A percentile compares a stretch with the other conserved stretches of the same genome.
These are phyloP conservation scores for Microdochium trichocladiopsis DNA, from an alignment of 2,329 filamentous ascomycete species.

Conservation along the genomic window DNA sequence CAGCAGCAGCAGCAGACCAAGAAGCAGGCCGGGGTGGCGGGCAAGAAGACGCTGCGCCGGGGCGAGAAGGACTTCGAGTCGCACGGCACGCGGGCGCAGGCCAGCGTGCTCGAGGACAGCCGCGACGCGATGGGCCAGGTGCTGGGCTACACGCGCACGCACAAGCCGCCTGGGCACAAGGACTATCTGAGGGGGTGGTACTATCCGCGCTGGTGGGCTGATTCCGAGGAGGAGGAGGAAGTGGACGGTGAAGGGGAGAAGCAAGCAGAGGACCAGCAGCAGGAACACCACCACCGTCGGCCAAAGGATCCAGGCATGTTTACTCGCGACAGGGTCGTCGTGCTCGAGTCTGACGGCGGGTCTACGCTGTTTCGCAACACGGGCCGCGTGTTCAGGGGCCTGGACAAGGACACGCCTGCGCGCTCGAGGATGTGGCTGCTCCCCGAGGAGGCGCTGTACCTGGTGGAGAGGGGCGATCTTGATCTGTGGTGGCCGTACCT, in stretches of 20 bases:
- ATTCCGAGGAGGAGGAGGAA: conserved; percentile 4
- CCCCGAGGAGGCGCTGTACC: conserved; percentile 84
- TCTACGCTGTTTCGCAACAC: conserved; percentile 70
- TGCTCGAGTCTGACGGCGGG: conserved; percentile 60
- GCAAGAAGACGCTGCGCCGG: conserved; percentile 68
- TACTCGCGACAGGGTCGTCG: conserved; percentile 48
- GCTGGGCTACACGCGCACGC: conserved; percentile 67
- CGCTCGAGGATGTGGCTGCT: conserved; percentile 71
- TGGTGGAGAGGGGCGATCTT: conserved; percentile 80
- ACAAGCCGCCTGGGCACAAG: conserved; percentile 44
- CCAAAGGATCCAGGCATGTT: conserved; percentile 19
- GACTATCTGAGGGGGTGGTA: conserved; percentile 65
- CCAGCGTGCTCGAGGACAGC: conserved; percentile 69
- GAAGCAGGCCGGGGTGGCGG: conserved; percentile 30
- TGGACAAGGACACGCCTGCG: conserved; percentile 45
- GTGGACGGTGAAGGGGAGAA: conserved; percentile 5
- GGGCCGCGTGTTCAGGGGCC: conserved; percentile 54
- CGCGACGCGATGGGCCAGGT: conserved; percentile 86
- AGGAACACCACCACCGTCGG: conserved; percentile 7
- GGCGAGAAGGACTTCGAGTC: conserved; percentile 97
- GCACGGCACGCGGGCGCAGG: conserved; percentile 79
- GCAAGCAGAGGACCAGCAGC: conserved; percentile 9
- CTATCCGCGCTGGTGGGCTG: conserved; percentile 54
- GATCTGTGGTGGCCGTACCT: conserved; percentile 76
- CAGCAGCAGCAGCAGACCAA: conserved; percentile 1